phyloP scores from a whole-genome alignment of 2,329 filamentous ascomycete species.

The Monascus ruber region DNA sequence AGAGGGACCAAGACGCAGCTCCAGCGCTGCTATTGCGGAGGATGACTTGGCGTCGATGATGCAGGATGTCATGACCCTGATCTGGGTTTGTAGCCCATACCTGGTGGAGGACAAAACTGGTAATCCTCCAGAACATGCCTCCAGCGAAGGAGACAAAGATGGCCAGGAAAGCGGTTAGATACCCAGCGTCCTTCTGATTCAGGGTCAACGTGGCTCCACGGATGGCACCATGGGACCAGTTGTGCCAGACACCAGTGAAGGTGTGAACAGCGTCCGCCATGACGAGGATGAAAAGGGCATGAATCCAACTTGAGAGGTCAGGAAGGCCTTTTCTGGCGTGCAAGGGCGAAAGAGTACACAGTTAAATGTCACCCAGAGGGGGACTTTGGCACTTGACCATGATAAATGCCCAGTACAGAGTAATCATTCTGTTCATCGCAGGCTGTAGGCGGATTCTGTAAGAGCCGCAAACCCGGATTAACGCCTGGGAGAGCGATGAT shows the following conservation, averaged over 20 bases:
- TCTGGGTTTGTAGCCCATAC: conserved; percentile 2
- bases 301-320: too few relatives aligned
- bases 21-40: conserved; percentile 13
- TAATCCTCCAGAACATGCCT: conserved; percentile 18
- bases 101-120: conserved; percentile 17
- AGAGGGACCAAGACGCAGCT: conserved; percentile 1
- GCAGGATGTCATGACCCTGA: conserved; percentile 15
- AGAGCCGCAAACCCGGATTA: too few relatives aligned
- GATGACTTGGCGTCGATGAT: conserved; percentile 22
- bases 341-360: too few relatives aligned
- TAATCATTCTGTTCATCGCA: too few relatives aligned
- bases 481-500: too few relatives aligned
- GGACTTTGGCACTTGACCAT: too few relatives aligned
- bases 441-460: too few relatives aligned
- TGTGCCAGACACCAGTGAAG: conserved; percentile 15
- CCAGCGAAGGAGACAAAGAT: conserved; percentile 14
- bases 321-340: too few relatives aligned
- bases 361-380: too few relatives aligned
- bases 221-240: conserved; percentile 12
- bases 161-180: conserved; percentile 17
- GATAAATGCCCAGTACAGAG: too few relatives aligned
- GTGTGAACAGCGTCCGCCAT: conserved; percentile 1
- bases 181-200: conserved; percentile 6
- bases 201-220: conserved; percentile 17
- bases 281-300: too few relatives aligned